Conservation (phyloP, 495 filamentous ascomycete species). For the Annulohypoxylon stygium region DNA sequence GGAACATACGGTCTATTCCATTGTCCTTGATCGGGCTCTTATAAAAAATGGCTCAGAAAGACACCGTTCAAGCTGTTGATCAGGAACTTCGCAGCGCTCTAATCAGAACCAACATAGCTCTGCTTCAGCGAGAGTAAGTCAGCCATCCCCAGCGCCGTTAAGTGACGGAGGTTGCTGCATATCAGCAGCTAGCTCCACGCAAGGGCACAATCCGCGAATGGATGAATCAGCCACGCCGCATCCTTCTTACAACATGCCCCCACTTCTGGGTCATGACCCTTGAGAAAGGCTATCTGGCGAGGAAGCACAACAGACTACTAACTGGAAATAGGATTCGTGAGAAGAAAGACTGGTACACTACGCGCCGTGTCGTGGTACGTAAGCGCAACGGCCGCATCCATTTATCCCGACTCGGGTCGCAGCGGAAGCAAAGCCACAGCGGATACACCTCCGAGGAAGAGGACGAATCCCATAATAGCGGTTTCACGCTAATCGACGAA, state of each 20-base stretch:
- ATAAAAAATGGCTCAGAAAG: constrained; percentile 34
- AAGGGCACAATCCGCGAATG: neutral
- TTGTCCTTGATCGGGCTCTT: neutral
- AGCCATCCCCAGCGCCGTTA: neutral
- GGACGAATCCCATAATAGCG: constrained; percentile 31
- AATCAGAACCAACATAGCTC: constrained; percentile 43
- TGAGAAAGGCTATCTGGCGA: neutral
- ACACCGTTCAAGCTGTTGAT: constrained; percentile 28
- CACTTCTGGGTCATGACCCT: neutral
- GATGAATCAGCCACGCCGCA: constrained; percentile 1
- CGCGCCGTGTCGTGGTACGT: constrained; percentile 42
- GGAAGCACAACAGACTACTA: neutral
- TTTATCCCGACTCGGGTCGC: constrained; percentile 42
- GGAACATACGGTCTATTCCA: neutral
- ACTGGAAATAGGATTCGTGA: constrained; percentile 36
- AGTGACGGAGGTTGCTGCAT: constrained; percentile 16
- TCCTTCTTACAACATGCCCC: neutral
- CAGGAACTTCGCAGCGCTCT: constrained; percentile 43
- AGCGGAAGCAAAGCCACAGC: constrained; percentile 13
- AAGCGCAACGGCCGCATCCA: constrained; percentile 48
- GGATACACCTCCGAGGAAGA: constrained; percentile 34
- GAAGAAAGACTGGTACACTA: constrained; percentile 45
- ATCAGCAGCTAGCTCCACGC: neutral
- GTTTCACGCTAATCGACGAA: constrained; percentile 38
- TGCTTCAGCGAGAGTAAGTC: constrained; percentile 47